These are phyloP conservation scores for Potentilla sterilis DNA, from an alignment of 306 rosid species.

Conservation along the genomic window DNA sequence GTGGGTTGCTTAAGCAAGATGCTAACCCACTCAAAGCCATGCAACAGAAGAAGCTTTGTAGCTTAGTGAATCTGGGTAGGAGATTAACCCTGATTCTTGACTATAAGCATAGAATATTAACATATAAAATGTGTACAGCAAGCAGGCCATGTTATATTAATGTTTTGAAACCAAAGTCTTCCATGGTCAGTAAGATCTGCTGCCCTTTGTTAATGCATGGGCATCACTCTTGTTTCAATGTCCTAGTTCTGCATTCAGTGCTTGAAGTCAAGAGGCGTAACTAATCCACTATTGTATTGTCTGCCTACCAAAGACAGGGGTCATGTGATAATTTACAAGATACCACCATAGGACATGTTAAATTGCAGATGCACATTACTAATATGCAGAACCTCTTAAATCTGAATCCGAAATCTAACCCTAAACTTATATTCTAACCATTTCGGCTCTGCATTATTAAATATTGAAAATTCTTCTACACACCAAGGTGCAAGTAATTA, in stretches of 20 bases:
- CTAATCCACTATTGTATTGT: constrained; percentile 12
- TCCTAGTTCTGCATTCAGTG: background rate
- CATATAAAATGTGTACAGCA: background rate
- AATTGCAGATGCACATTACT: background rate
- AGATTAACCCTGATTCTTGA: background rate
- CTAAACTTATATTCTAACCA: background rate
- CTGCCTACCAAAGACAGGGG: constrained; percentile 8
- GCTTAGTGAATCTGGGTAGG: background rate
- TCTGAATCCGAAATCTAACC: background rate
- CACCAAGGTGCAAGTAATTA: no score
- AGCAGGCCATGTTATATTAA: background rate
- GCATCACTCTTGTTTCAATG: background rate
- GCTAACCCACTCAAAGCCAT: background rate
- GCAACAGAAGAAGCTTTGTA: background rate
- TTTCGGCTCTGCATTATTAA: no score
- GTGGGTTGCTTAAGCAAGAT: background rate
- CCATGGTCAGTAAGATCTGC: constrained; percentile 18
- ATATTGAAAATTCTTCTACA: no score
- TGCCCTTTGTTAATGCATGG: constrained; percentile 25
- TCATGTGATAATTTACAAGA: background rate
- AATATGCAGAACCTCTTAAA: background rate
- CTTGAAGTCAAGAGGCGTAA: constrained; percentile 6
- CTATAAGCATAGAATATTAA: no score
- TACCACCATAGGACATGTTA: background rate
- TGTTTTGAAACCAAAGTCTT: constrained; percentile 3